A percentile compares a stretch with the other conserved stretches of the same genome.
These are phyloP conservation scores for Pythium rishiriense DNA, from an alignment of 352 stramenopile species.

Conservation along the genomic window DNA sequence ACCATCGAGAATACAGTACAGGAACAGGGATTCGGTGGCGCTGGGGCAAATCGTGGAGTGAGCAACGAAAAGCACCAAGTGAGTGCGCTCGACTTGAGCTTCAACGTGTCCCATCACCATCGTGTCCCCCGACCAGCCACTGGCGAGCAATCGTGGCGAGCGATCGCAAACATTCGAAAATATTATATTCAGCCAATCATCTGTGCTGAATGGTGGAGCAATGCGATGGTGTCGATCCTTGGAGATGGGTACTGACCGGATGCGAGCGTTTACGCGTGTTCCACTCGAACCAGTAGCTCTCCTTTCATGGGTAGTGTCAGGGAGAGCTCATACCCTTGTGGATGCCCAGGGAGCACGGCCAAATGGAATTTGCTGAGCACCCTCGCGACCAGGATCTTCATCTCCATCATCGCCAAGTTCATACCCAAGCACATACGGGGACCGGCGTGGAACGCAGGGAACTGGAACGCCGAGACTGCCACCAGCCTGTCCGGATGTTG, in stretches of 20 bases:
- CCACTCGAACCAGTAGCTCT: conserved; percentile 6
- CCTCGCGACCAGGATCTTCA: conserved; percentile 43
- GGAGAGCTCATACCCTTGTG: conserved; percentile 27
- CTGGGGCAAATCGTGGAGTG: conserved; percentile 4
- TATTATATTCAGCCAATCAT: not conserved
- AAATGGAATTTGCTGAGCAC: conserved; percentile 40
- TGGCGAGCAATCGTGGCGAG: conserved; percentile 4
- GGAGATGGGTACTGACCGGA: too few species aligned
- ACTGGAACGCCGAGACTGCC: conserved; percentile 39
- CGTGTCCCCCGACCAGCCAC: not conserved
- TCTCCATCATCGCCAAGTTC: conserved; percentile 50
- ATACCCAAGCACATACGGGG: conserved; percentile 45
- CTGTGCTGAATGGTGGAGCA: too few species aligned
- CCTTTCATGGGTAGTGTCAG: conserved; percentile 25
- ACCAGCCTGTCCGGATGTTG: conserved; percentile 19
- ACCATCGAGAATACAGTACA: conserved; percentile 10
- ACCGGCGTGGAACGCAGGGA: conserved; percentile 47
- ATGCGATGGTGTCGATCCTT: too few species aligned
- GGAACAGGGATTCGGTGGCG: too few species aligned
- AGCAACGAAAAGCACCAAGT: not conserved
- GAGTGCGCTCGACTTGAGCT: not conserved
- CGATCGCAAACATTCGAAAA: not conserved
- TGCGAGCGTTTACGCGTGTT: not conserved
- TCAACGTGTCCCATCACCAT: not conserved
- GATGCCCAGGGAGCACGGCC: conserved; percentile 7